These are phyloP conservation scores for Chaetomiaceae sp. DNA, from an alignment of 2,329 filamentous ascomycete genomes.

Conservation along the genomic window DNA sequence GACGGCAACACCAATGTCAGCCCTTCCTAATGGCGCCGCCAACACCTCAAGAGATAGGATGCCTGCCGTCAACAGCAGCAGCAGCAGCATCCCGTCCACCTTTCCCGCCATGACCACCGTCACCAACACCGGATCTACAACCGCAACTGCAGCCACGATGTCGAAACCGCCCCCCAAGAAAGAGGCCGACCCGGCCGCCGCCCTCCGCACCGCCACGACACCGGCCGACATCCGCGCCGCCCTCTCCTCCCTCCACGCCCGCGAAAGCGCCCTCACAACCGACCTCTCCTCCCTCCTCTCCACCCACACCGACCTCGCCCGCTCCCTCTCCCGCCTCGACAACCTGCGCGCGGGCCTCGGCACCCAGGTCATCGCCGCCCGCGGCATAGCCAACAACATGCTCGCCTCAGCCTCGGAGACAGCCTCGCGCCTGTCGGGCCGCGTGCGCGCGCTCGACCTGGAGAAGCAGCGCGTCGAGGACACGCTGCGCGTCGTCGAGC, in stretches of 20 bases:
- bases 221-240: constrained; percentile 75
- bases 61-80: constrained; percentile 17
- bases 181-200: constrained; percentile 24
- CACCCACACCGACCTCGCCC: constrained; percentile 79
- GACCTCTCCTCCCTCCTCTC: constrained; percentile 72
- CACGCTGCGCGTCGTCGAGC: constrained; percentile 86
- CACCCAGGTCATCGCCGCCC: constrained; percentile 76
- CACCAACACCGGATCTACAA: constrained; percentile 11
- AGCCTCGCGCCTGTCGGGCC: constrained; percentile 76
- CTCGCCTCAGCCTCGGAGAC: constrained; percentile 80
- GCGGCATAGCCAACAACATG: constrained; percentile 85
- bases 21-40: constrained; percentile 41
- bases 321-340: constrained; percentile 83
- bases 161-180: constrained; percentile 11
- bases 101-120: constrained; percentile 12
- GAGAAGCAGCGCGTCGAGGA: constrained; percentile 90
- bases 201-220: constrained; percentile 66
- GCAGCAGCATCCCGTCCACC: constrained; percentile 10
- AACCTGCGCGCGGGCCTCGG: constrained; percentile 83
- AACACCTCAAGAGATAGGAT: constrained; percentile 31
- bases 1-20: constrained; percentile 43
- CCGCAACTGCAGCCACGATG: constrained; percentile 11
- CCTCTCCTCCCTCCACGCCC: constrained; percentile 67
- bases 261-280: constrained; percentile 68
- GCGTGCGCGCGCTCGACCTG: constrained; percentile 80